Base-by-base conservation (phyloP, 176 grass and related monocot species). In the Paspalum notatum region DNA sequence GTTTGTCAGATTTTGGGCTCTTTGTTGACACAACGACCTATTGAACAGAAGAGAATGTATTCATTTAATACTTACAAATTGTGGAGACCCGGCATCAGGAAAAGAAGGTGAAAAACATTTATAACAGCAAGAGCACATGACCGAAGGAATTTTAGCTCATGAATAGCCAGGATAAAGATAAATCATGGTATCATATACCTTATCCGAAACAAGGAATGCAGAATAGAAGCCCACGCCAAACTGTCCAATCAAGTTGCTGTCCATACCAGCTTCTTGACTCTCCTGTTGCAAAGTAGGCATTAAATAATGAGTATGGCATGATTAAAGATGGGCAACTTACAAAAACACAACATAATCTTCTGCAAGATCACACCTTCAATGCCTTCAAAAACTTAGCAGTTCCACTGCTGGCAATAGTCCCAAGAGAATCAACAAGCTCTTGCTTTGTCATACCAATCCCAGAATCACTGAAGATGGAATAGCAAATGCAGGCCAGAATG, bases 201-300 rank as follows among this genome's bases (percentile, higher is more conserved):
- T 99, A 66, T 99, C 96, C 38, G 93, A 78, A 83, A 99, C 96
- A 56, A 99, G 93, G 62, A 99, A 99, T 62, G 90, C 52, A 20
- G 93, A 99, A 86, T 99, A 99, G 88, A 95, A 99, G 27, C 96
- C 96, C 62, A 99, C 96, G 82, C 96, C 96, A 83, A 99, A 99
- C 84, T 99, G 96, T 3, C 96, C 96, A 77, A 99, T 99, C 76
- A 99, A 91, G 85, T 95, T 99, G 82, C 90, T 99, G 83, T 93
- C 89, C 62, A 72, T 86, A 62, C 87, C 89, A 71, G 87, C 87
- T 88, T 95, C 96, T 82, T 95, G 93, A 86, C 91, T 99, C 61
- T 95, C 96, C 96, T 99, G 84, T 89, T 56, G 48, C 61, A 71
- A 44, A 84, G 41, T 47, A 68, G 39, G 74, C 11, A 42, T 81